phyloP scores from a whole-genome alignment of 352 stramenopile genomes.

The Phytophthora cajani region DNA sequence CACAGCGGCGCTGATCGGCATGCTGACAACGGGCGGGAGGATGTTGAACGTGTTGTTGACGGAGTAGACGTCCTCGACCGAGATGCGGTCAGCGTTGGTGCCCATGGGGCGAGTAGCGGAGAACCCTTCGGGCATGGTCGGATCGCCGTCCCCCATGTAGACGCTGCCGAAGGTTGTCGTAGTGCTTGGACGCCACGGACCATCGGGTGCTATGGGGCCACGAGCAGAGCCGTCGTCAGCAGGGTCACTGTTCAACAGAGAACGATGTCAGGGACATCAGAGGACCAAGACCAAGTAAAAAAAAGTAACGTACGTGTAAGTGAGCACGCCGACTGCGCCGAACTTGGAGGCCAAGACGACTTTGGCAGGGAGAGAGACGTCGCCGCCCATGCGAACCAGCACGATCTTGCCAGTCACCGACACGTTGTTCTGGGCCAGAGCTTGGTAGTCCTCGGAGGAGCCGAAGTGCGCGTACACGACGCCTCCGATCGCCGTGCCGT shows the following conservation, averaged over 20 bases:
- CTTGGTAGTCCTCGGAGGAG: constrained; percentile 67
- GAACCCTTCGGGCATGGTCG: constrained; percentile 77
- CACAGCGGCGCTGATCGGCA: constrained; percentile 72
- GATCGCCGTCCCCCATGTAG: constrained; percentile 88
- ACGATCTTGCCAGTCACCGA: constrained; percentile 59
- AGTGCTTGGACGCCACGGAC: constrained; percentile 66
- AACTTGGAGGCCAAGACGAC: constrained; percentile 67
- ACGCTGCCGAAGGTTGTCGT: constrained; percentile 73
- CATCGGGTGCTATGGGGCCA: constrained; percentile 66
- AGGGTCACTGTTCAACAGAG: constrained; percentile 53
- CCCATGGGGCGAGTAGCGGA: constrained; percentile 42
- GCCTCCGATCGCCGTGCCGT: constrained; percentile 59
- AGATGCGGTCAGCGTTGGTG: constrained; percentile 63
- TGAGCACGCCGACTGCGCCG: constrained; percentile 71
- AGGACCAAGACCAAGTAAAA: not conserved
- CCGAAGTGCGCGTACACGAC: constrained; percentile 86
- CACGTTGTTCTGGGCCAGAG: constrained; percentile 55
- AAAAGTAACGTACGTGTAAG: constrained; percentile 66
- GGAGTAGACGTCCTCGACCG: constrained; percentile 80
- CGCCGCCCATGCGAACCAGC: constrained; percentile 71
- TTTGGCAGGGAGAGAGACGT: constrained; percentile 76
- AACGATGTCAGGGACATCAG: not conserved
- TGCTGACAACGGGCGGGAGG: constrained; percentile 71
- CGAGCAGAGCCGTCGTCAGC: constrained; percentile 59
- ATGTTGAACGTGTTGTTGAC: constrained; percentile 86